These are phyloP conservation scores for Colletotrichum scovillei DNA, from an alignment of 2,329 filamentous ascomycete genomes.

Conservation along the genomic window DNA sequence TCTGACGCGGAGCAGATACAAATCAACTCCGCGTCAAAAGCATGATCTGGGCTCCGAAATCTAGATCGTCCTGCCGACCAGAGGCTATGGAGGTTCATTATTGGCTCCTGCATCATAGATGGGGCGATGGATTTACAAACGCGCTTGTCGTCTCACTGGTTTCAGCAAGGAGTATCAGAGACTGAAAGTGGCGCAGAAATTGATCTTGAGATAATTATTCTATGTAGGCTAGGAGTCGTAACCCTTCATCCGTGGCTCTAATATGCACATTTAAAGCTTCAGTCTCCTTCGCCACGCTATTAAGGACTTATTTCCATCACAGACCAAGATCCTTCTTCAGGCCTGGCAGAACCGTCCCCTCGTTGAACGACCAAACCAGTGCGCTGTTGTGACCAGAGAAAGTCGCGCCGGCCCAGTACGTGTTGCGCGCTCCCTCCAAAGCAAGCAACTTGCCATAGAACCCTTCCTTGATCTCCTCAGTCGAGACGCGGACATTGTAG, in stretches of 20 bases:
- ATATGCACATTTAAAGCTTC: background rate
- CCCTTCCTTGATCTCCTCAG: constrained; percentile 43
- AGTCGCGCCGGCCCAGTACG: constrained; percentile 50
- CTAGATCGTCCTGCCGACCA: too few relatives aligned
- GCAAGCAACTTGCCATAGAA: constrained; percentile 48
- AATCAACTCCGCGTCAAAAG: background rate
- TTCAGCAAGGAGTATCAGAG: background rate
- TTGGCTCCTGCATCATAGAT: too few relatives aligned
- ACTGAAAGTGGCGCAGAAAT: background rate
- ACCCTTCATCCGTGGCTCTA: background rate
- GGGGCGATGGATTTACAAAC: background rate
- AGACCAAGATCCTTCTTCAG: constrained; percentile 32
- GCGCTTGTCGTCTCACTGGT: too few relatives aligned
- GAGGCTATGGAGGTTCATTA: too few relatives aligned
- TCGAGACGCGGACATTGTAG: constrained; percentile 41
- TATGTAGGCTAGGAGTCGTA: background rate
- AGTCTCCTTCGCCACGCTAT: background rate
- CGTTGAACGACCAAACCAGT: constrained; percentile 22
- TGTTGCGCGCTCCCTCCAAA: constrained; percentile 48
- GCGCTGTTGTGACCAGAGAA: constrained; percentile 30
- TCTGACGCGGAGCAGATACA: constrained; percentile 14
- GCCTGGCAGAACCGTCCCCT: constrained; percentile 21
- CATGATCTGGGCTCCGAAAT: background rate
- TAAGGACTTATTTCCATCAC: background rate
- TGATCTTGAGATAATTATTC: background rate